These are phyloP conservation scores for Candida anglica DNA, from an alignment of 805 yeast genomes.

Conservation along the genomic window DNA sequence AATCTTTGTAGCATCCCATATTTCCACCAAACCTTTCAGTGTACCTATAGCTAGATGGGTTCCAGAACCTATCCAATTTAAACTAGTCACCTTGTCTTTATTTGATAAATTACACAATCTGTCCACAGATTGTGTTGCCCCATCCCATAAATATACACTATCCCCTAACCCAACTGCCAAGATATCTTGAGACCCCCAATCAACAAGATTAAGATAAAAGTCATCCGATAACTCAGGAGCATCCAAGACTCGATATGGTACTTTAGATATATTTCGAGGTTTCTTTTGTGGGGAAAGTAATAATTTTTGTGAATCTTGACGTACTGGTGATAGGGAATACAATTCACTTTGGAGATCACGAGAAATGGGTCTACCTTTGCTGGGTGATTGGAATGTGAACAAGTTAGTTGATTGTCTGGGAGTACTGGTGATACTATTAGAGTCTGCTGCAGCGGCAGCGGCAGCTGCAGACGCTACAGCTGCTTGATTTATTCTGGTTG, in stretches of 20 bases:
- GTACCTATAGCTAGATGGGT: conserved; percentile 95
- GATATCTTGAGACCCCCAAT: conserved; percentile 90
- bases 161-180: conserved; percentile 89
- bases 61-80: conserved; percentile 93
- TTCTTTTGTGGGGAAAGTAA: conserved; percentile 79
- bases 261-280: conserved; percentile 72
- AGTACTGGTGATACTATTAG: conserved; percentile 23
- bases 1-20: conserved; percentile 85
- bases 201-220: conserved; percentile 85
- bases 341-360: conserved; percentile 67
- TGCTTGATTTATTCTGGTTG: conserved; percentile 3
- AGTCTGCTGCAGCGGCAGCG: conserved; percentile 3
- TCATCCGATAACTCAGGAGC: conserved; percentile 96
- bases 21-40: conserved; percentile 79
- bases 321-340: conserved; percentile 79
- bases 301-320: conserved; percentile 80
- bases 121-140: conserved; percentile 75
- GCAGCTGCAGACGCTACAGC: conserved; percentile 6
- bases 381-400: conserved; percentile 73
- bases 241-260: conserved; percentile 89
- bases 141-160: conserved; percentile 88
- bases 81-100: conserved; percentile 71
- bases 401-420: conserved; percentile 51
- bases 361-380: conserved; percentile 57
- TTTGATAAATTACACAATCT: conserved; percentile 71